These are phyloP conservation scores for Fusarium decemcellulare DNA, from an alignment of 2,329 filamentous ascomycete species.

Conservation along the genomic window DNA sequence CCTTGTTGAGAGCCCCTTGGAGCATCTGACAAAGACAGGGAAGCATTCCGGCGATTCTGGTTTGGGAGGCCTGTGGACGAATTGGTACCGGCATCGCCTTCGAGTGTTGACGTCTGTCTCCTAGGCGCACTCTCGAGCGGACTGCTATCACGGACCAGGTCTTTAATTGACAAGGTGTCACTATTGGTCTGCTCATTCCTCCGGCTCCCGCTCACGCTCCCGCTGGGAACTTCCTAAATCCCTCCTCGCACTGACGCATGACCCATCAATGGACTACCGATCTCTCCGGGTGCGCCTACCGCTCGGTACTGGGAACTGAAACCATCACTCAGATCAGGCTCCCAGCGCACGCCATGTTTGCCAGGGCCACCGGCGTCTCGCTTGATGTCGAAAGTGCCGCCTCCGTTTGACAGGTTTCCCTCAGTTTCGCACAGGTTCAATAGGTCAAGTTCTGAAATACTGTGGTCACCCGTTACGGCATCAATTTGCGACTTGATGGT, in stretches of 20 bases:
- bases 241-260: slow-evolving; percentile 54
- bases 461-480: slow-evolving; percentile 60
- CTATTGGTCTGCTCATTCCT: slow-evolving; percentile 18
- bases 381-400: slow-evolving; percentile 85
- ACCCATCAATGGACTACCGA: slow-evolving; percentile 75
- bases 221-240: slow-evolving; percentile 48
- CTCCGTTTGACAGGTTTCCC: slow-evolving; percentile 87
- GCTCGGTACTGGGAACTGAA: slow-evolving; percentile 58
- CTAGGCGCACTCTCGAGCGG: slow-evolving; percentile 6
- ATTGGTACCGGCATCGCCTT: not conserved
- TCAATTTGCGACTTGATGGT: slow-evolving; percentile 77
- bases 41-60: not conserved
- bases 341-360: slow-evolving; percentile 66
- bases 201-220: slow-evolving; percentile 9
- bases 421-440: slow-evolving; percentile 92
- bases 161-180: slow-evolving; percentile 17
- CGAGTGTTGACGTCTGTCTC: not conserved
- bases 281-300: slow-evolving; percentile 75
- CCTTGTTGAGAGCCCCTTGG: not conserved
- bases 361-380: slow-evolving; percentile 59
- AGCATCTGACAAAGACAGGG: not conserved
- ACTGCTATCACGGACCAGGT: slow-evolving; percentile 31
- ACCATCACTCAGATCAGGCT: slow-evolving; percentile 65
- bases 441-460: slow-evolving; percentile 73
- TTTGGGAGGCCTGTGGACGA: not conserved